Percentiles rank a stretch among this genome's conserved stretches.
Evolutionary conservation across 176 grass and related monocot genomes (phyloP).

Genomic region (Oryza rufipogon): DNA sequence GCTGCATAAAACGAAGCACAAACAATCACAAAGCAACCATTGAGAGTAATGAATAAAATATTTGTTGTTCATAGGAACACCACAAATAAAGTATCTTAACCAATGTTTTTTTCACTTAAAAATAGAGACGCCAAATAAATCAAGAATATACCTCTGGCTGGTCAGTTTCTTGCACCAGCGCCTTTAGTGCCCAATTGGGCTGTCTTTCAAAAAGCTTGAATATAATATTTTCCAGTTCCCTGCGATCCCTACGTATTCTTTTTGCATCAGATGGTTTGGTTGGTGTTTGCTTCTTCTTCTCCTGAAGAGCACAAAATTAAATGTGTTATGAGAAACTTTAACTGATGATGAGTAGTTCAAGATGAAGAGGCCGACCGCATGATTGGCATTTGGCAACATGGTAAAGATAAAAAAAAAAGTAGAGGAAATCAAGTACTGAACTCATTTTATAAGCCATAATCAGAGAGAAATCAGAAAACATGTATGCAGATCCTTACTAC

Average conservation of each 20-base stretch:
- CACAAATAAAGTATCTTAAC: neutral
- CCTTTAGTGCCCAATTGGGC: slow-evolving; percentile 91
- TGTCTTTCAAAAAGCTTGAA: slow-evolving; percentile 96
- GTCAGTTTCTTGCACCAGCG: slow-evolving; percentile 89
- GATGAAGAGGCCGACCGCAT: neutral
- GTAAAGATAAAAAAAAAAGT: neutral
- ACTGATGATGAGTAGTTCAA: neutral
- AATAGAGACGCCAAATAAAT: neutral
- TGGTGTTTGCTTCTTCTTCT: slow-evolving; percentile 78
- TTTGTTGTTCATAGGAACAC: no score
- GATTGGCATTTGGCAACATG: neutral
- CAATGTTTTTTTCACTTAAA: neutral
- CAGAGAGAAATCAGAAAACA: neutral
- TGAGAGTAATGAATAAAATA: neutral
- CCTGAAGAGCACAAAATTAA: slow-evolving; percentile 46
- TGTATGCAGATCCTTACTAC: neutral
- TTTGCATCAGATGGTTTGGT: slow-evolving; percentile 82
- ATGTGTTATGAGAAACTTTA: neutral
- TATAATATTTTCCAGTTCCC: slow-evolving; percentile 89
- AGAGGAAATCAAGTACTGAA: neutral
- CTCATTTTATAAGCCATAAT: neutral
- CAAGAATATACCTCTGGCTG: slow-evolving; percentile 79
- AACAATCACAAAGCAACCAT: slow-evolving; percentile 5
- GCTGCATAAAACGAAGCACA: slow-evolving; percentile 49
- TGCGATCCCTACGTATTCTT: slow-evolving; percentile 80